Percentiles rank a stretch among this genome's conserved stretches.
Conservation (phyloP, 345 rosid species). For the Populus alba region DNA sequence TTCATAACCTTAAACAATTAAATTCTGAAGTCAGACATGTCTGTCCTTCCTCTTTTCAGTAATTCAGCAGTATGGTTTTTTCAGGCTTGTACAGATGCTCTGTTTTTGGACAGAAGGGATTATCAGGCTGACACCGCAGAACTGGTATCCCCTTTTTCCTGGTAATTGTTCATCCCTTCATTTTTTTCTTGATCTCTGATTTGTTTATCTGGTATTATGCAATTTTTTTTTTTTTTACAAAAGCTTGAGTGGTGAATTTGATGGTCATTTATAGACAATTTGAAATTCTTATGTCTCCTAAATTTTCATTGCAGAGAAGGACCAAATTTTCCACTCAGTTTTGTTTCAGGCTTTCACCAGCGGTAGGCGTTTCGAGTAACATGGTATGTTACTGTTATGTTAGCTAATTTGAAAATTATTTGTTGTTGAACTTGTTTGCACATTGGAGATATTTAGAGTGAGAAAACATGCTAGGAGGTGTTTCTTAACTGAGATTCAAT, state of each 20-base stretch:
- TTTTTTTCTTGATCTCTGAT: slow-evolving; percentile 16
- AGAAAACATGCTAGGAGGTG: too few species aligned
- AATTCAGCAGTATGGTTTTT: slow-evolving; percentile 24
- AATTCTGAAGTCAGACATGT: neutral
- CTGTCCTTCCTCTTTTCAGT: neutral
- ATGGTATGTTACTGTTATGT: slow-evolving; percentile 46
- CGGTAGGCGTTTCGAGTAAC: slow-evolving; percentile 56
- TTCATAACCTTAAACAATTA: too few species aligned
- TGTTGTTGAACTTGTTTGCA: neutral
- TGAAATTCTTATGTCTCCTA: neutral
- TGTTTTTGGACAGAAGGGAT: slow-evolving; percentile 40
- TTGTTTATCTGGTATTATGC: neutral
- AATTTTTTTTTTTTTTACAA: neutral
- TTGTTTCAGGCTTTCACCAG: slow-evolving; percentile 64
- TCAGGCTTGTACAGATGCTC: slow-evolving; percentile 52
- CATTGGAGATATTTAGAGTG: too few species aligned
- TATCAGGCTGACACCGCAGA: slow-evolving; percentile 44
- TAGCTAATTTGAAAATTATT: neutral
- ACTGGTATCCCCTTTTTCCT: slow-evolving; percentile 83
- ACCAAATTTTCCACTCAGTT: slow-evolving; percentile 58
- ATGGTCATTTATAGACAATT: too few species aligned
- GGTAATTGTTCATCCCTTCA: slow-evolving; percentile 57
- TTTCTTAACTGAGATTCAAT: too few species aligned
- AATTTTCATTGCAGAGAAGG: slow-evolving; percentile 51
- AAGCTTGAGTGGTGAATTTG: too few species aligned